These are phyloP conservation scores for Kingdonia uniflora DNA, from an alignment of 164 flowering plant genomes.

Conservation along the genomic window DNA sequence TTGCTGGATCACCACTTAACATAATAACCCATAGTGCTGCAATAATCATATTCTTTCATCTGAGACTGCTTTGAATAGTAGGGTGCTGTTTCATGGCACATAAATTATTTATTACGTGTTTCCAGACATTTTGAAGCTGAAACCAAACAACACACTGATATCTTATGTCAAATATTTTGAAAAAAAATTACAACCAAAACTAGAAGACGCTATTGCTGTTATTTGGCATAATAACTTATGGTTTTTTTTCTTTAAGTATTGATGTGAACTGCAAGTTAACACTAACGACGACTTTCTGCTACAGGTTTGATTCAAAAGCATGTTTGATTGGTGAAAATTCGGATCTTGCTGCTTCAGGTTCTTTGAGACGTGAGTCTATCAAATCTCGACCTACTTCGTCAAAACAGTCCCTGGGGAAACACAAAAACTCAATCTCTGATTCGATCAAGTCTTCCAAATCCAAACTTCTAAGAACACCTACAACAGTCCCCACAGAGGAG, in stretches of 20 bases:
- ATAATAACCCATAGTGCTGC: no score
- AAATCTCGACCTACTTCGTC: conserved; percentile 26
- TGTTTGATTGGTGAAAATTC: conserved; percentile 35
- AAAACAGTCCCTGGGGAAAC: conserved; percentile 55
- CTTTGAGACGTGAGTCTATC: conserved; percentile 33
- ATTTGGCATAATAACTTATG: neutral
- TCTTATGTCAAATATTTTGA: no score
- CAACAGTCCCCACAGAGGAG: conserved; percentile 24
- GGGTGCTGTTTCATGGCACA: no score
- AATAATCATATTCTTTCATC: no score
- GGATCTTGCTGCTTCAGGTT: conserved; percentile 47
- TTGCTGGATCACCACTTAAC: no score
- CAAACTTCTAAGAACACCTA: conserved; percentile 24
- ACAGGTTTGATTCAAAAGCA: conserved; percentile 44
- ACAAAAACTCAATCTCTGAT: conserved; percentile 47
- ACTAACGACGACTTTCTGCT: neutral
- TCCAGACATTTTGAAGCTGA: neutral
- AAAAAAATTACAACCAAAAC: neutral
- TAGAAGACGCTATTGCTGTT: neutral
- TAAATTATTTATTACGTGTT: no score
- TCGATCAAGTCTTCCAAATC: conserved; percentile 39
- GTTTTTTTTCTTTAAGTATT: neutral
- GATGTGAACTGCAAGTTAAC: neutral
- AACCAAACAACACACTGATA: neutral
- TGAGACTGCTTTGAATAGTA: no score